These are phyloP conservation scores for Inga leiocalycina DNA, from an alignment of 306 rosid species.

Conservation along the genomic window DNA sequence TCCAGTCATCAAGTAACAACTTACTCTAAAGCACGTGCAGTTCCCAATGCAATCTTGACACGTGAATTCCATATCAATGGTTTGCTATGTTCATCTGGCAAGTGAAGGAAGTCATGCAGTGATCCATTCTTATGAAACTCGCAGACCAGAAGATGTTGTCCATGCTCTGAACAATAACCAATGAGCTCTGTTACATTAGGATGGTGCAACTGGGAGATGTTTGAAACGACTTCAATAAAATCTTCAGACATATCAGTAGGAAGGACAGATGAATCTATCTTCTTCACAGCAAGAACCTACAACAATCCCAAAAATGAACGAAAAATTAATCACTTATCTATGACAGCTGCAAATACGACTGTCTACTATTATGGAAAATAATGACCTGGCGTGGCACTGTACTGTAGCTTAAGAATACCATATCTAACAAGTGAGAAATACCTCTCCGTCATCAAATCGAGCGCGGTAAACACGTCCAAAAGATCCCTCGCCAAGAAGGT, in stretches of 20 bases:
- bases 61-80: slow-evolving; percentile 97
- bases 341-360: neutral
- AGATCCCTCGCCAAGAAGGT: slow-evolving; percentile 91
- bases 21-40: slow-evolving; percentile 97
- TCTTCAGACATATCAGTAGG: slow-evolving; percentile 60
- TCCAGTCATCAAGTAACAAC: slow-evolving; percentile 51
- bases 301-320: slow-evolving; percentile 12
- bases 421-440: slow-evolving; percentile 34
- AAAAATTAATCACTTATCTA: slow-evolving; percentile 3
- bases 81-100: slow-evolving; percentile 80
- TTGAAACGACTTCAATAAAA: slow-evolving; percentile 72
- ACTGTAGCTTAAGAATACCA: slow-evolving; percentile 19
- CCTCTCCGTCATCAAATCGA: slow-evolving; percentile 88
- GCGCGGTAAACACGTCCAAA: slow-evolving; percentile 93
- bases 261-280: slow-evolving; percentile 80
- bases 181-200: slow-evolving; percentile 87
- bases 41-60: slow-evolving; percentile 95
- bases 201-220: slow-evolving; percentile 81
- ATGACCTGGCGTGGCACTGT: slow-evolving; percentile 4
- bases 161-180: slow-evolving; percentile 97
- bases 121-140: slow-evolving; percentile 92
- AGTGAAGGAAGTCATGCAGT: slow-evolving; percentile 84
- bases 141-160: slow-evolving; percentile 78
- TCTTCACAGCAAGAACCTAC: slow-evolving; percentile 96
- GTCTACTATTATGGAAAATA: too few species aligned